Evolutionary conservation across 768 basidiomycete species (phyloP), one percentile per base, ranked within the genome.

Genomic region (Mycena olivaceomarginata): DNA sequence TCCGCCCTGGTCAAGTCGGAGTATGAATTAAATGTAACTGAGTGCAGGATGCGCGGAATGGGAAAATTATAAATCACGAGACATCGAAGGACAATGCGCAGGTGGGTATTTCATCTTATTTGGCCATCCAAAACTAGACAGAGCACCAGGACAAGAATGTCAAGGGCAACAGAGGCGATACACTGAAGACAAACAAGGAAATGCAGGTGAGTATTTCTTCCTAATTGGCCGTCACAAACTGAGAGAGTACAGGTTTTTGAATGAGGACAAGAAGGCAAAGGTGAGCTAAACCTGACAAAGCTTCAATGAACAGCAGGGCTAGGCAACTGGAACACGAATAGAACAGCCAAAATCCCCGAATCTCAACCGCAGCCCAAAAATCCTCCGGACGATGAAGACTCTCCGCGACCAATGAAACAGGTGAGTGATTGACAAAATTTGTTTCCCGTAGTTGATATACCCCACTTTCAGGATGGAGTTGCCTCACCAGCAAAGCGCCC

Each of bases 141-240:
- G 48, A 51, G 48, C 15, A 51, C 48, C 48, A 51, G 48, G 48
- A 51, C 48, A 51, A 51, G 48, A 51, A 51, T 51, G 48, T 51
- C 48, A 51, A 51, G 48, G 48, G 48, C 15, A 51, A 51, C 48
- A 51, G 48, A 51, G 48, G 48, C 48, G 48, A 51, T 51, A 51
- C 48, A 51, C 48, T 51, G 48, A 51, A 51, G 48, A 51, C 48
- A 51, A 51, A 51, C 48, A 51, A 51, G 15, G 9, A 51, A 51
- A 51, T 51, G 48, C 48, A 51, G 48, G 48, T 51, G 48, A 51
- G 48, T 51, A 51, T 51, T 51, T 51, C 48, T 51, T 51, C 48
- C 48, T 51, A 51, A 10, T 51, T 51, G 48, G 48, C 48, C 48
- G 48, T 51, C 48, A 51, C 48, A 51, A 51, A 51, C 48, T 51